phyloP scores from a whole-genome alignment of 495 filamentous ascomycete genomes.

The Aspergillus biplanus region DNA sequence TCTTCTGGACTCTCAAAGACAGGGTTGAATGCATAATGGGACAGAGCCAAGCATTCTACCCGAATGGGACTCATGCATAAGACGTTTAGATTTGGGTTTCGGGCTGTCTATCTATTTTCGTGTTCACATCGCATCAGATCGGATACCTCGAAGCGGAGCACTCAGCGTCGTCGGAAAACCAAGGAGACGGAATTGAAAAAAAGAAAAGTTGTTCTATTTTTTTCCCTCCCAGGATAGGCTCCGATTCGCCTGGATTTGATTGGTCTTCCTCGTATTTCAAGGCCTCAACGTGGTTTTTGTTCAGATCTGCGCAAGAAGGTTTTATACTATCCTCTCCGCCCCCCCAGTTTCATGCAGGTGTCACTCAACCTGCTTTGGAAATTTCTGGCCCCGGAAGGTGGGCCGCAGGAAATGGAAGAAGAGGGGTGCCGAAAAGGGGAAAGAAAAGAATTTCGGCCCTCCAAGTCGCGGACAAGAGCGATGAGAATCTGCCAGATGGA shows the following conservation, averaged over 20 bases:
- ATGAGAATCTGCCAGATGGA: conserved; percentile 14
- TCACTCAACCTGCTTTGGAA: conserved; percentile 7
- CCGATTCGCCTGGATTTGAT: conserved; percentile 1
- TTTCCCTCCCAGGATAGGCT: conserved; percentile 8
- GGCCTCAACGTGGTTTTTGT: conserved; percentile 19
- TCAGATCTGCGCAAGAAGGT: conserved; percentile 18
- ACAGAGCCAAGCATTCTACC: conserved; percentile 19
- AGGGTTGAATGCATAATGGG: conserved; percentile 1
- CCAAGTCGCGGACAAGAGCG: conserved; percentile 6
- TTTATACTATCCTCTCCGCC: conserved; percentile 9
- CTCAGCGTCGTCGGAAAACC: conserved; percentile 5
- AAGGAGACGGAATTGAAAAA: not conserved
- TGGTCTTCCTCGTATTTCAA: conserved; percentile 8
- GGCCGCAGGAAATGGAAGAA: conserved; percentile 16
- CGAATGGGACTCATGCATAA: conserved; percentile 18
- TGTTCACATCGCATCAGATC: conserved; percentile 7
- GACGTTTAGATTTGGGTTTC: conserved; percentile 12
- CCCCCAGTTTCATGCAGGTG: conserved; percentile 21
- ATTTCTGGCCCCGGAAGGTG: conserved; percentile 14
- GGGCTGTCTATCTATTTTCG: conserved; percentile 5
- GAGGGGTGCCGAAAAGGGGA: not conserved
- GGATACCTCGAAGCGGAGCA: conserved; percentile 5
- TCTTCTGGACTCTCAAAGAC: conserved; percentile 11
- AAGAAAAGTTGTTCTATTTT: not conserved
- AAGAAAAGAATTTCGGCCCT: not conserved